Evolutionary conservation across 192 early-diverging fungal species (phyloP).

Genomic region (Coemansia sp.): DNA sequence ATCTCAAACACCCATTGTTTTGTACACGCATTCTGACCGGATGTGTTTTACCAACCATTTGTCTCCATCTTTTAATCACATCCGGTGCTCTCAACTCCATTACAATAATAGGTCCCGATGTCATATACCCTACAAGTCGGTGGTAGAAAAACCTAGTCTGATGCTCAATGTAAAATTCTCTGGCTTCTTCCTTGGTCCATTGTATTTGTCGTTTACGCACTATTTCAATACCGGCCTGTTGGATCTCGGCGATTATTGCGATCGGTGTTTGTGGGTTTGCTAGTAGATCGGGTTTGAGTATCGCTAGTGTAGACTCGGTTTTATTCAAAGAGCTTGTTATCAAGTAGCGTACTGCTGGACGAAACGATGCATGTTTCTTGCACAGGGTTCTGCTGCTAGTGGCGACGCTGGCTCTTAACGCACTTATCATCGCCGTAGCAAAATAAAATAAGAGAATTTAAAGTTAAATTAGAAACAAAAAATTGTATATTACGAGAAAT

Average conservation of each 20-base stretch:
- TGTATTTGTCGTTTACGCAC: conserved; percentile 42
- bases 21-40: conserved; percentile 65
- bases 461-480: no score
- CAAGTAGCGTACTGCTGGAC: neutral
- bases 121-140: conserved; percentile 72
- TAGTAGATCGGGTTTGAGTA: conserved; percentile 73
- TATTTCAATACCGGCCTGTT: conserved; percentile 42
- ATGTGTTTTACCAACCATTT: conserved; percentile 64
- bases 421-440: no score
- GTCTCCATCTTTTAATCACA: conserved; percentile 64
- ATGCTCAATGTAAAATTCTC: conserved; percentile 68
- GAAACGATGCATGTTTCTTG: neutral
- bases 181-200: conserved; percentile 61
- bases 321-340: neutral
- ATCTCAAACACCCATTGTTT: conserved; percentile 57
- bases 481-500: no score
- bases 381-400: no score
- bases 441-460: no score
- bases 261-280: conserved; percentile 56
- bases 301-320: conserved; percentile 60
- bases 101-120: conserved; percentile 65
- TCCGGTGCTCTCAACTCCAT: conserved; percentile 59
- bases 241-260: conserved; percentile 54
- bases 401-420: no score
- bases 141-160: conserved; percentile 67